Conservation (phyloP, 139 green algal species). For the Chlamydomonas sp. region DNA sequence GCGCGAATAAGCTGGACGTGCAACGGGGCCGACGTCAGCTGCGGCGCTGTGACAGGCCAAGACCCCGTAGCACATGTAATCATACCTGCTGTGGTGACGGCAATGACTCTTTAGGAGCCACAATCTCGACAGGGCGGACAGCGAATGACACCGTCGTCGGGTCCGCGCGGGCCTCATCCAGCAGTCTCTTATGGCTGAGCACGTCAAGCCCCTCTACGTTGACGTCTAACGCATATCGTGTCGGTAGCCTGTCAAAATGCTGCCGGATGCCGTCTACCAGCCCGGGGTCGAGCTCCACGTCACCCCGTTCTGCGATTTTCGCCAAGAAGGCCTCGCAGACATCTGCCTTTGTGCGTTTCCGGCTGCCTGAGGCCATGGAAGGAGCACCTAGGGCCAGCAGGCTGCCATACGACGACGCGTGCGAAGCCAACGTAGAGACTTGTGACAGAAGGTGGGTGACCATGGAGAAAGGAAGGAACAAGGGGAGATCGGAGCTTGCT, state of each 20-base stretch:
- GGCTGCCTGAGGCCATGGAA: conserved; percentile 14
- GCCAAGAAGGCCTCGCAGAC: conserved; percentile 76
- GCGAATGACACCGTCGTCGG: conserved; percentile 87
- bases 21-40: background rate
- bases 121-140: conserved; percentile 86
- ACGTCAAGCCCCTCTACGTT: conserved; percentile 92
- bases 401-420: conserved; percentile 26
- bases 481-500: no score
- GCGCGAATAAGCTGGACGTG: conserved; percentile 21
- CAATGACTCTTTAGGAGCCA: conserved; percentile 13
- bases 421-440: no score
- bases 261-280: conserved; percentile 75
- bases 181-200: conserved; percentile 91
- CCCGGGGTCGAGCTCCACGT: conserved; percentile 71
- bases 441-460: no score
- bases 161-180: conserved; percentile 86
- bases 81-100: conserved; percentile 3
- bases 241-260: conserved; percentile 88
- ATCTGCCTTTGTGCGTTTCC: conserved; percentile 63
- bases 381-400: conserved; percentile 22
- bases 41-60: background rate
- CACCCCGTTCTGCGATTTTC: conserved; percentile 62
- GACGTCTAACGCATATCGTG: conserved; percentile 91
- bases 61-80: background rate
- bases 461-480: no score